phyloP scores from a whole-genome alignment of 2,329 filamentous ascomycete species.

The Plectosphaerella plurivora region DNA sequence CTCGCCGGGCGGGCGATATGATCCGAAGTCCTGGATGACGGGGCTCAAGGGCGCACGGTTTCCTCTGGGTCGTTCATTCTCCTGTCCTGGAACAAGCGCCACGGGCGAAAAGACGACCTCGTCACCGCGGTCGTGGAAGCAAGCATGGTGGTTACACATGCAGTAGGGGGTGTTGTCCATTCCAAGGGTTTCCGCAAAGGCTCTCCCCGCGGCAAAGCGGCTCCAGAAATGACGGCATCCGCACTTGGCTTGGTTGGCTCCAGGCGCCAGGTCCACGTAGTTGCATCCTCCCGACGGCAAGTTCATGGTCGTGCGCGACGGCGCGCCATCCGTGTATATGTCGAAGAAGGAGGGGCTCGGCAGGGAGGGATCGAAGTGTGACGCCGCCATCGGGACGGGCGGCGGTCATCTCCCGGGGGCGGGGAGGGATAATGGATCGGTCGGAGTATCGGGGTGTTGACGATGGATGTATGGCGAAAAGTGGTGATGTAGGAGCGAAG shows the following conservation, averaged over 20 bases:
- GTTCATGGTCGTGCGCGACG: conserved; percentile 20
- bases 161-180: conserved; percentile 46
- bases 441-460: conserved; percentile 8
- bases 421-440: conserved; percentile 1
- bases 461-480: conserved; percentile 6
- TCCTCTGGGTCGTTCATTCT: conserved; percentile 46
- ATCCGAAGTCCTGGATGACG: conserved; percentile 38
- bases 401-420: conserved; percentile 24
- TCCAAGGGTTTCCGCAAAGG: conserved; percentile 23
- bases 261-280: conserved; percentile 49
- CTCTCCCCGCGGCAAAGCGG: conserved; percentile 28
- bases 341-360: conserved; percentile 46
- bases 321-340: conserved; percentile 46
- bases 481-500: background rate
- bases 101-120: conserved; percentile 16
- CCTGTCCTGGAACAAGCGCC: conserved; percentile 31
- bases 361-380: conserved; percentile 40
- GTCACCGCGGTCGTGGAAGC: conserved; percentile 50
- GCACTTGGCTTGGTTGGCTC: conserved; percentile 48
- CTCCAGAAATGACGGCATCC: conserved; percentile 60
- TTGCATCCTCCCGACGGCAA: conserved; percentile 54
- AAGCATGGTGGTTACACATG: conserved; percentile 61
- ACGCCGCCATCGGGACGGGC: conserved; percentile 46
- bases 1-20: conserved; percentile 32
- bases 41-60: conserved; percentile 49